Base-by-base conservation (phyloP, 805 yeast genomes). In the Metschnikowia corniflorae region DNA sequence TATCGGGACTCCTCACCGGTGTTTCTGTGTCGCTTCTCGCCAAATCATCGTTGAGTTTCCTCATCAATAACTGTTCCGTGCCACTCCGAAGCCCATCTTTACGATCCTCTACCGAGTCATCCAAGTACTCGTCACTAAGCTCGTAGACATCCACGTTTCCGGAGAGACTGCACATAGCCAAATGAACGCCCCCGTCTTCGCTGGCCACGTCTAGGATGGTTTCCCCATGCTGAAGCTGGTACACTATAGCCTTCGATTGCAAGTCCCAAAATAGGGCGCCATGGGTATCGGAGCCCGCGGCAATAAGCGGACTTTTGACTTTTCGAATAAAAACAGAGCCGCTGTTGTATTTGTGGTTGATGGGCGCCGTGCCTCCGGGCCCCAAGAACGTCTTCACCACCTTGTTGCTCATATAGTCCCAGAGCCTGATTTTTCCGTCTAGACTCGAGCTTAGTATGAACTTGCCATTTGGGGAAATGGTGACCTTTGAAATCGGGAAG, bases 351-450 rank as follows among this genome's bases (percentile, higher is more conserved):
- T 75, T 77, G 43, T 71, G 78, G 33, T 73, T 60, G n/a, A 76
- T 53, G 7, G 68, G 57, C 7, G 42, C 31, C 17, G 29, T 26
- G 7, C 55, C 53, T 6, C 49, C 52, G 4, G 39, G 33, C 1
- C 72, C 72, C 29, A 47, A 47, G 50, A 71, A 83, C 0, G 95
- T 86, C 55, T 87, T 86, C 22, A 86, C 83, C 16, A 86, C 89
- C 45, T 73, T 74, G 51, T 86, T 86, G 47, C 77, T 73, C 75
- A 86, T 77, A 58, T 85, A 87, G 58, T 87, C 93, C 96, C 96
- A 89, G 23, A 89, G 55, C 42, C 91, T 67, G 3, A 88, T 65
- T 4, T 71, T 64, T 3, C 96, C 96, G 57, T 88, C 96, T 39
- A 86, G 63, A 12, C 95, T 78, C 15, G 87, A 77, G 23, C 93